Percentiles rank a stretch among this genome's conserved stretches.
Evolutionary conservation across 2,329 filamentous ascomycete species (phyloP).

Genomic region (Calonectria hongkongensis): DNA sequence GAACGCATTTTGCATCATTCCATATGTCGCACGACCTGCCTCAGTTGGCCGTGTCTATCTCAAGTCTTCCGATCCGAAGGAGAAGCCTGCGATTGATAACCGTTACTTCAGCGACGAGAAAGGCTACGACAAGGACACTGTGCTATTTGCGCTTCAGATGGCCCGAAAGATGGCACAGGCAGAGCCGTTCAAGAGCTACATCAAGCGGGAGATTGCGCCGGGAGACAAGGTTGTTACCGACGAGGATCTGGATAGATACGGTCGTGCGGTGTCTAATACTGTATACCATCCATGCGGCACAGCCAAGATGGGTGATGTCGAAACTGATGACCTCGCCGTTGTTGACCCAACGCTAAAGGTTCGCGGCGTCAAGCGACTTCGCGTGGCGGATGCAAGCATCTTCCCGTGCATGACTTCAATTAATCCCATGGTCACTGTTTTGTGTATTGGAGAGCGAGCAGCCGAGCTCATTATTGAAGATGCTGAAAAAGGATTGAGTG

Average conservation of each 20-base stretch:
- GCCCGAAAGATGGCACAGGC: constrained; percentile 83
- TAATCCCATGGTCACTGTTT: constrained; percentile 31
- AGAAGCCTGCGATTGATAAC: constrained; percentile 90
- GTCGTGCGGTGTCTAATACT: constrained; percentile 63
- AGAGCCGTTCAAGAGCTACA: constrained; percentile 85
- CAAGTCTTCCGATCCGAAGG: constrained; percentile 81
- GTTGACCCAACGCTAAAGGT: constrained; percentile 12
- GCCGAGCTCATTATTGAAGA: constrained; percentile 30
- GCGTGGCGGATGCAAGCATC: constrained; percentile 27
- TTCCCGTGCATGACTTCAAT: constrained; percentile 33
- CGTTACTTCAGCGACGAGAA: constrained; percentile 90
- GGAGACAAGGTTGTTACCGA: constrained; percentile 83
- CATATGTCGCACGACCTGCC: constrained; percentile 87
- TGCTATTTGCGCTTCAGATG: constrained; percentile 78
- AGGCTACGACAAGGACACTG: constrained; percentile 87
- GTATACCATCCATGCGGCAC: constrained; percentile 21
- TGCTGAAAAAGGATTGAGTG: not conserved
- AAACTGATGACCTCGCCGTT: not conserved
- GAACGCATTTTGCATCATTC: constrained; percentile 92
- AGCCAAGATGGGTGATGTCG: constrained; percentile 16
- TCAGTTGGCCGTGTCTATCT: constrained; percentile 85
- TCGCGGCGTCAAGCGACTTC: not conserved
- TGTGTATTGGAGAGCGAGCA: constrained; percentile 32
- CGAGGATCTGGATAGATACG: constrained; percentile 86
- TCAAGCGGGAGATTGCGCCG: constrained; percentile 86